Percentiles rank a stretch among this genome's conserved stretches.
These are phyloP conservation scores for Linderina pennispora DNA, from an alignment of 192 early-diverging fungal genomes.

Conservation along the genomic window DNA sequence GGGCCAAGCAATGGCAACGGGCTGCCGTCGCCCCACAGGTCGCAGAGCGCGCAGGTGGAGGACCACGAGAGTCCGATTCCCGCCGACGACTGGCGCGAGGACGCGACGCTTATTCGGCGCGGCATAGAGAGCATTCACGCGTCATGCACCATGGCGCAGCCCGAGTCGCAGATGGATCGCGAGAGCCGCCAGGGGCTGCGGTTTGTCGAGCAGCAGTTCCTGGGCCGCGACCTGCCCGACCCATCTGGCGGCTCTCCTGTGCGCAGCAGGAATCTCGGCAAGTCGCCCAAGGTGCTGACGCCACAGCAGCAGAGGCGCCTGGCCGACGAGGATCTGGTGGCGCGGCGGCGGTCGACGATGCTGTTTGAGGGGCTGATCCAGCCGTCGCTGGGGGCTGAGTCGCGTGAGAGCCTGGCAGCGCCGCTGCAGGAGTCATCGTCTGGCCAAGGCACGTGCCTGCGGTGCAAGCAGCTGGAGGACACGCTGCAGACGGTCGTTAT, in stretches of 20 bases:
- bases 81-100: neutral
- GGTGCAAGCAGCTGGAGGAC: conserved; percentile 34
- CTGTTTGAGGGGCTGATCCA: conserved; percentile 32
- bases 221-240: neutral
- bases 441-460: no score
- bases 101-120: conserved; percentile 1
- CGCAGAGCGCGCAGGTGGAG: conserved; percentile 2
- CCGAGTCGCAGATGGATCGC: conserved; percentile 3
- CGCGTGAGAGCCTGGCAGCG: neutral
- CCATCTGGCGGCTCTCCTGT: no score
- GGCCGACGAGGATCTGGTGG: conserved; percentile 19
- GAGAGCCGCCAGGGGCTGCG: neutral
- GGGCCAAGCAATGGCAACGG: neutral
- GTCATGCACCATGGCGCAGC: conserved; percentile 2
- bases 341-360: conserved; percentile 35
- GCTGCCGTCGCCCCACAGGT: conserved; percentile 6
- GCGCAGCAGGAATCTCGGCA: no score
- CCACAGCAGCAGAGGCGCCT: conserved; percentile 1
- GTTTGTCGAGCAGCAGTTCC: conserved; percentile 1
- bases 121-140: conserved; percentile 8
- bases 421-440: conserved; percentile 1
- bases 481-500: conserved; percentile 26
- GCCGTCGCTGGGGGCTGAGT: conserved; percentile 3
- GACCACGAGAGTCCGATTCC: neutral
- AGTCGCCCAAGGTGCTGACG: neutral